A percentile compares a stretch with the other conserved stretches of the same genome.
phyloP scores from a whole-genome alignment of 176 grass and related monocot species.

The Aegilops longissima region DNA sequence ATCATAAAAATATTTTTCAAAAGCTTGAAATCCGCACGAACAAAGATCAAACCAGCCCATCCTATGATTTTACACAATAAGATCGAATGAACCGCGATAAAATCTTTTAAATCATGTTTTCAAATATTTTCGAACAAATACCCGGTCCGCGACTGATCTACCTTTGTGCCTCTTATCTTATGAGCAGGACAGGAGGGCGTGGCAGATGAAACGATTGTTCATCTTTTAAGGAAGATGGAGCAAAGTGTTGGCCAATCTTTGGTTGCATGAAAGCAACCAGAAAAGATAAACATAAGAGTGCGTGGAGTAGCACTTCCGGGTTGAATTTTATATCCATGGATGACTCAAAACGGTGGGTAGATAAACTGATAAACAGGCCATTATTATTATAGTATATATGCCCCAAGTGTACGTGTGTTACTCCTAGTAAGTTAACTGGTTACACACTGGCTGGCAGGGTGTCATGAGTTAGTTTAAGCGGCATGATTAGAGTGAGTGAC shows the following conservation, averaged over 20 bases:
- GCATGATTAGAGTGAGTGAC: conserved; percentile 4
- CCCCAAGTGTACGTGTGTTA: not conserved
- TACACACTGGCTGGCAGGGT: not conserved
- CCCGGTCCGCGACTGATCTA: too few species aligned
- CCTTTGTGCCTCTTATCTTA: too few species aligned
- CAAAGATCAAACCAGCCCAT: too few species aligned
- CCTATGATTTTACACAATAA: too few species aligned
- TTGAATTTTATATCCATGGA: too few species aligned
- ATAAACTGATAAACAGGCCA: not conserved
- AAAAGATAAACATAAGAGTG: not conserved
- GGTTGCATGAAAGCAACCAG: not conserved
- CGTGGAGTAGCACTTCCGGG: not conserved
- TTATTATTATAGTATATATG: not conserved
- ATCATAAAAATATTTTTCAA: too few species aligned
- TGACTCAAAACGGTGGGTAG: not conserved
- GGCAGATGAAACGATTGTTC: too few species aligned
- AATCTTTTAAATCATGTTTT: too few species aligned
- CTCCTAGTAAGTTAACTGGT: not conserved
- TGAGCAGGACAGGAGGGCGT: too few species aligned
- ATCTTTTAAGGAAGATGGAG: not conserved
- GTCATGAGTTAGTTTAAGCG: not conserved
- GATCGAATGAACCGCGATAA: too few species aligned
- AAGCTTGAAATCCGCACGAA: too few species aligned
- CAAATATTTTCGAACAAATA: too few species aligned
- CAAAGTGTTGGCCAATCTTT: not conserved